Evolutionary conservation across 1,284 basidiomycete species (phyloP).

Genomic region (Cryptococcus sp.): DNA sequence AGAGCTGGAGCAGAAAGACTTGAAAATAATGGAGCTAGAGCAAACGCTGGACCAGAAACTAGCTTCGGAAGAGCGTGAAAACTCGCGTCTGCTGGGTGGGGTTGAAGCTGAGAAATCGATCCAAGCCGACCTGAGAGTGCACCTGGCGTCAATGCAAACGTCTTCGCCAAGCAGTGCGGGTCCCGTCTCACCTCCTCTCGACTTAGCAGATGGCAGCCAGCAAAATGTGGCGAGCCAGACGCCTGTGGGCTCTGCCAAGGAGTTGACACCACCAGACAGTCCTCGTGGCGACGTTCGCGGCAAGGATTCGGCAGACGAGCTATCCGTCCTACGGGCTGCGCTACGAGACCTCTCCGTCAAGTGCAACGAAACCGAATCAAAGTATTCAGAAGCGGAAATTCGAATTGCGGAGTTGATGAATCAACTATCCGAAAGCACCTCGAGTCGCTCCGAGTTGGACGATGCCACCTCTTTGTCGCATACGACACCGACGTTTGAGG

Average conservation of each 20-base stretch:
- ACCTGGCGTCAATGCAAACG: slow-evolving; percentile 8
- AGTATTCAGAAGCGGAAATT: slow-evolving; percentile 83
- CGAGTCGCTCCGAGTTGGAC: slow-evolving; percentile 50
- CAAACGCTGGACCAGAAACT: slow-evolving; percentile 58
- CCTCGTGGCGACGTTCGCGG: background rate
- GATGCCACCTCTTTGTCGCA: slow-evolving; percentile 26
- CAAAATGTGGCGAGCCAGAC: background rate
- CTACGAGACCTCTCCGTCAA: slow-evolving; percentile 76
- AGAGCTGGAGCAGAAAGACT: slow-evolving; percentile 79
- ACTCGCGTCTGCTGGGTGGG: slow-evolving; percentile 60
- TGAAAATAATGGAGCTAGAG: slow-evolving; percentile 71
- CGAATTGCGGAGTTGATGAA: slow-evolving; percentile 83
- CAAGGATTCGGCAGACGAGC: slow-evolving; percentile 12
- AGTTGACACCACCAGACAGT: slow-evolving; percentile 24
- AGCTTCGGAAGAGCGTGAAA: slow-evolving; percentile 54
- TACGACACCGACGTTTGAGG: slow-evolving; percentile 7
- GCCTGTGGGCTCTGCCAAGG: slow-evolving; percentile 8
- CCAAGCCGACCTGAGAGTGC: slow-evolving; percentile 17
- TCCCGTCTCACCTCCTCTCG: slow-evolving; percentile 5
- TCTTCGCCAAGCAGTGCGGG: background rate
- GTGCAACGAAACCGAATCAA: slow-evolving; percentile 71
- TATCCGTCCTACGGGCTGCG: slow-evolving; percentile 63
- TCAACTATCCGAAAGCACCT: slow-evolving; percentile 77
- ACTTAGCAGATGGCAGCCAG: slow-evolving; percentile 1
- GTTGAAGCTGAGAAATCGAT: slow-evolving; percentile 18